phyloP scores from a whole-genome alignment of 176 grass and related monocot genomes.

The Triticum turgidum region DNA sequence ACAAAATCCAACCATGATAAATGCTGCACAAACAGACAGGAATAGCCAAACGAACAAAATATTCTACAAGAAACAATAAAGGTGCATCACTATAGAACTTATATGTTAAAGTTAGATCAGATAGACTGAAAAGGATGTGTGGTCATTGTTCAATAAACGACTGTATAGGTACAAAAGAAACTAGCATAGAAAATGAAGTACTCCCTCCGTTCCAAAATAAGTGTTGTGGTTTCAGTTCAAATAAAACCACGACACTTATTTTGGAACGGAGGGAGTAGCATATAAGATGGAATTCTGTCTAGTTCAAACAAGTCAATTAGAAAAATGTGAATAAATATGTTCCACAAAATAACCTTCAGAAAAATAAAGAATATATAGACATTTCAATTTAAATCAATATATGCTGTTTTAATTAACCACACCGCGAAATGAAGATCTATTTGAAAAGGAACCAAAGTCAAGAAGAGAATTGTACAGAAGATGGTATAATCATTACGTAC shows the following conservation, averaged over 20 bases:
- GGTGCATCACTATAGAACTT: background rate
- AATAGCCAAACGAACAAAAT: constrained; percentile 18
- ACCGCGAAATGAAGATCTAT: background rate
- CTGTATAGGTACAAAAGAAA: background rate
- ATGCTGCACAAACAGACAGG: background rate
- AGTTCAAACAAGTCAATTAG: background rate
- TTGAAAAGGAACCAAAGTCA: background rate
- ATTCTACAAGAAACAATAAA: constrained; percentile 5
- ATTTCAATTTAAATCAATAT: background rate
- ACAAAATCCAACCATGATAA: background rate
- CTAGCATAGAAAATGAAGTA: constrained; percentile 2
- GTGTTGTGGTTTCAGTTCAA: no score
- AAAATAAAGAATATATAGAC: constrained; percentile 10
- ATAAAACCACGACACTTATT: no score
- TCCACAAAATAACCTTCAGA: background rate
- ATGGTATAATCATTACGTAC: constrained; percentile 47
- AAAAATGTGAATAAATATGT: background rate
- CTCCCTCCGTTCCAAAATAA: no score
- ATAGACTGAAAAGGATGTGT: background rate
- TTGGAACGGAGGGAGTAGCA: no score
- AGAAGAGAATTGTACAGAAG: constrained; percentile 13
- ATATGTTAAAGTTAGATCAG: background rate
- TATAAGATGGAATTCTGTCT: background rate
- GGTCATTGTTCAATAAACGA: background rate
- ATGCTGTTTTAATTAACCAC: background rate